Percentiles rank a stretch among this genome's conserved stretches.
phyloP scores from a whole-genome alignment of 306 rosid genomes.

The Malus orientalis region DNA sequence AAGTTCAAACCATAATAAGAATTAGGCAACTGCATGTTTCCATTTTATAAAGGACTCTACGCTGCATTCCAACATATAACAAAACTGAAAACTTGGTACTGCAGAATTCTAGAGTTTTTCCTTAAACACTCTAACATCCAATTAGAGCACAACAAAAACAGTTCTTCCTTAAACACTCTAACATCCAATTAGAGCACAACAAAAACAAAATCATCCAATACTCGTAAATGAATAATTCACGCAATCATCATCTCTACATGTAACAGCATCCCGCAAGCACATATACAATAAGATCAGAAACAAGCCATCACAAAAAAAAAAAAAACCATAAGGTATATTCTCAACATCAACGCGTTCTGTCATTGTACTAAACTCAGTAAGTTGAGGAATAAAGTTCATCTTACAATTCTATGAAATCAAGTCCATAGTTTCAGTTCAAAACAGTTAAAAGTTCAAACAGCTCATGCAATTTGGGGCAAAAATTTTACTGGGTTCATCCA shows the following conservation, averaged over 20 bases:
- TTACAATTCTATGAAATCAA: slow-evolving; percentile 5
- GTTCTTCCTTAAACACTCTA: not conserved
- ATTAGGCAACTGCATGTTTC: not conserved
- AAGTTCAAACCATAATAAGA: not conserved
- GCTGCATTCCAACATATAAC: not conserved
- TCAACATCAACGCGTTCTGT: slow-evolving; percentile 1
- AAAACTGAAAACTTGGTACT: not conserved
- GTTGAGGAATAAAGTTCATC: slow-evolving; percentile 22
- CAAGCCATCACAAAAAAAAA: not conserved
- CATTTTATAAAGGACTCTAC: not conserved
- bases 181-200: not conserved
- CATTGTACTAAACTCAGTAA: slow-evolving; percentile 7
- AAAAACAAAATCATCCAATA: not conserved
- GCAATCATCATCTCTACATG: not conserved
- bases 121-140: not conserved
- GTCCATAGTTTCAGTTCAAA: slow-evolving; percentile 16
- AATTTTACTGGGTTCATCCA: slow-evolving; percentile 17
- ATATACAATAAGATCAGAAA: slow-evolving; percentile 5
- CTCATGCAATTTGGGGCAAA: slow-evolving; percentile 20
- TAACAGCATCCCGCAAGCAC: not conserved
- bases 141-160: not conserved
- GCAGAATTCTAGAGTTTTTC: not conserved
- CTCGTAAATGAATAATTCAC: not conserved
- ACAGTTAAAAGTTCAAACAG: slow-evolving; percentile 24
- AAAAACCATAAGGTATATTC: slow-evolving; percentile 5